Base-by-base conservation (phyloP, 768 basidiomycete genomes). In the Lactarius hengduanensis region DNA sequence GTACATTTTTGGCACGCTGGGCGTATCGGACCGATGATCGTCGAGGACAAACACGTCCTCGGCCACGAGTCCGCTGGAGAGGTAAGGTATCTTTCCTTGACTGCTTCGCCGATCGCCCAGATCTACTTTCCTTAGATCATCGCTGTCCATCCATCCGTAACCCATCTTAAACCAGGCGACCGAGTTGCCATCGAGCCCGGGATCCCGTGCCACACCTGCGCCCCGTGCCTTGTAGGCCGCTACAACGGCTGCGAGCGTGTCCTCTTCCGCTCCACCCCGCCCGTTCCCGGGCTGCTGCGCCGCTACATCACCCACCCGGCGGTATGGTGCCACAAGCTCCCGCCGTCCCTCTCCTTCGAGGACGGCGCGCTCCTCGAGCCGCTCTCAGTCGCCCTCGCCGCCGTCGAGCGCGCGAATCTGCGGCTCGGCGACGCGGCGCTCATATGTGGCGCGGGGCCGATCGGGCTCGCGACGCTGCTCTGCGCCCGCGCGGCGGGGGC, bases 1-100 rank as follows among this genome's bases (percentile, higher is more conserved):
- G 84, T 89, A 69, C 87, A 89, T 72, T 88, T 89, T 74, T 89
- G 87, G 87, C 81, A 87, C 69, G 86, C 88, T 73, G 87, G 87
- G 8, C 77, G 85, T 45, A 81, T 89, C 60, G 88, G 88, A 9
- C 86, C 86, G 0, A 89, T 88, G 87, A 78, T 89, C 30, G 87
- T 88, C 34, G 85, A 83, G 16, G 87, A 87, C 66, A 87, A 88
- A 38, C 69, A 71, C 30, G 63, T 71, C 59, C 70, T 69, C 55
- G 87, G 87, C 36, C 87, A 89, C 66, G 88, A 89, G 74, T 88
- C 86, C 62, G 87, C 87, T 40, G 87, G 87, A 28, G 84, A 88
- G 73, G 81, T 89, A 47, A 88, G 73, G 81, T 89, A 47, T 55
- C 50, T 40, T 11, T 59, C 18, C 10, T 34, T 57, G 1, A 16